A percentile compares a stretch with the other conserved stretches of the same genome.
Conservation (phyloP, 352 stramenopile genomes). For the Globisporangium okanoganense region DNA sequence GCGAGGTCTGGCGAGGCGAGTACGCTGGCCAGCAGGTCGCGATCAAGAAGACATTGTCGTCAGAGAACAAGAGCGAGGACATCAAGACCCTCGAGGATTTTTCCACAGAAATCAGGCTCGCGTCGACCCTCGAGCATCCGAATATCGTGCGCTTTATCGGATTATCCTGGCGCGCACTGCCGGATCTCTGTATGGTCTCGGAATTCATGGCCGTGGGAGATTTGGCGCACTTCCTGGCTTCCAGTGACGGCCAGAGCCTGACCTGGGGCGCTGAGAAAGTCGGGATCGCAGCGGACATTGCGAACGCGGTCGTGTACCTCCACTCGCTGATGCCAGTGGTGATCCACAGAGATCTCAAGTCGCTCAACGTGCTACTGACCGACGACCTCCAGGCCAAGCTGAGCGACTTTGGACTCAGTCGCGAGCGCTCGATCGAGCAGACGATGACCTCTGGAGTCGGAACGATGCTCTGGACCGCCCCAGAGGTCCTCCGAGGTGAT, state of each 20-base stretch:
- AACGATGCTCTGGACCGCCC: slow-evolving; percentile 44
- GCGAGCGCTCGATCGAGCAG: slow-evolving; percentile 24
- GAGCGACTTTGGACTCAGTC: slow-evolving; percentile 53
- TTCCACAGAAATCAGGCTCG: slow-evolving; percentile 27
- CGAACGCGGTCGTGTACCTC: slow-evolving; percentile 17
- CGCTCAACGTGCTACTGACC: slow-evolving; percentile 24
- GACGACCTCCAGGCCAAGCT: slow-evolving; percentile 59
- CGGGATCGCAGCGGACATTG: slow-evolving; percentile 29
- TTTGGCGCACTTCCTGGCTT: slow-evolving; percentile 23
- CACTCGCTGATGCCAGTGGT: slow-evolving; percentile 4
- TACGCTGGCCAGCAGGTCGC: slow-evolving; percentile 20
- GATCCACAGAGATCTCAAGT: slow-evolving; percentile 16
- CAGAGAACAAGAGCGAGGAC: slow-evolving; percentile 19
- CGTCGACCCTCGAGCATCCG: slow-evolving; percentile 20
- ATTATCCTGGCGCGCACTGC: slow-evolving; percentile 23
- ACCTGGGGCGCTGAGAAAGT: slow-evolving; percentile 26
- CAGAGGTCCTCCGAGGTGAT: slow-evolving; percentile 46
- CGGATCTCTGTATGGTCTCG: slow-evolving; percentile 29
- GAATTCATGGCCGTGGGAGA: slow-evolving; percentile 34
- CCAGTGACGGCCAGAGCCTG: slow-evolving; percentile 19
- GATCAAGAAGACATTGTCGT: slow-evolving; percentile 26
- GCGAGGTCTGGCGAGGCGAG: slow-evolving; percentile 29
- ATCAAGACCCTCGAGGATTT: slow-evolving; percentile 23
- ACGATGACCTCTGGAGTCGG: slow-evolving; percentile 40
- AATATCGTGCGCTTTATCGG: slow-evolving; percentile 23